Base-by-base conservation (phyloP, 306 rosid species). In the Luffa aegyptiaca region DNA sequence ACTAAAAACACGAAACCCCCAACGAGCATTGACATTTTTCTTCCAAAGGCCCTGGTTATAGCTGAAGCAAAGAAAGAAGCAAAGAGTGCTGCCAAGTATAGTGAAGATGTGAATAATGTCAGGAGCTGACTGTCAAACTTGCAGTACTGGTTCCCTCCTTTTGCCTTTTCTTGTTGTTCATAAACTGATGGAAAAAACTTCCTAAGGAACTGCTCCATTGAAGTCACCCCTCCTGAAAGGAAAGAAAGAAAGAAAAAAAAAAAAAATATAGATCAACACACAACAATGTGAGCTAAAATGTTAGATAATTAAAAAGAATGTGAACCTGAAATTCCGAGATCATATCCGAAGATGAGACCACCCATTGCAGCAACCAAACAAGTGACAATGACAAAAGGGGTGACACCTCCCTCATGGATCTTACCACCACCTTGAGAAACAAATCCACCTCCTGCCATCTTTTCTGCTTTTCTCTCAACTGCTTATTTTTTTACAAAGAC, bases 321-420 rank as follows among this genome's bases (percentile, higher is more conserved):
- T 7, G 5, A 70, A 84, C 88, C 88, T 82, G 85, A 81, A 52
- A 85, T 85, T 66, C 87, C 87, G 56, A 85, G 52, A 57, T 87
- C 90, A 37, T 87, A 87, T 44, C 90, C 90, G 51, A 85, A 85
- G 69, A 89, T 72, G 64, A 89, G 89, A 75, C 92, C 92, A 0
- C 89, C 92, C 83, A 73, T 80, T 9, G 89, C 85, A 16, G 92
- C 92, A 41, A 85, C 86, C 44, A 72, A 3, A 52, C 92, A 89
- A 20, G 81, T 80, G 66, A 79, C 5, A 5, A 83, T 17, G 35
- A 85, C 82, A 48, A 80, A 81, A 77, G 70, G 21, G 63, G 80
- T 84, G 36, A 83, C 56, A 20, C 37, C 73, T 33, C 86, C 85
- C 3, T 63, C 80, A 70, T 87, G 20, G 76, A 72, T n/a, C 49